Evolutionary conservation across 129 eudicot genomes (phyloP), one percentile per base, ranked within the genome.

Genomic region (Artemisia argyi): DNA sequence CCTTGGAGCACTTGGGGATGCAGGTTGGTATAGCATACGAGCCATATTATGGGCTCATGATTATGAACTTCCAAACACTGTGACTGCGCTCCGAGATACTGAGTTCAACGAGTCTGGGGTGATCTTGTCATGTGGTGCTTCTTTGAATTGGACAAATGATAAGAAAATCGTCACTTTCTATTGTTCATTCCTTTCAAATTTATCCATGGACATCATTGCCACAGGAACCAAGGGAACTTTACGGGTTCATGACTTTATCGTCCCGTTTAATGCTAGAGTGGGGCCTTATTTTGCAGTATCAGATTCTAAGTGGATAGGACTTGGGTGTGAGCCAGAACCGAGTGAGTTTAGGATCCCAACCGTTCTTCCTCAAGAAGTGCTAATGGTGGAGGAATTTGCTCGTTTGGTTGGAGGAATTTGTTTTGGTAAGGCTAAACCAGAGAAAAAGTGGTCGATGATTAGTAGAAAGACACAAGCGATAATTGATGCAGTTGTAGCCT

Each of bases 11-110:
- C 84, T 80, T 17, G 80, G 84, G 0, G 80, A 80, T 59, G 58
- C 58, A 5, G 84, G 84, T 30, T 88, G 94, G 95, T 88, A 85
- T 66, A 77, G 90, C 84, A 82, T 85, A 5, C 72, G 86, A 1
- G 82, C 87, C 58, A 82, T 78, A 22, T 46, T 88, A 19, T 88
- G 87, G 85, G 85, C 95, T 2, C 35, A 76, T 3, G 81, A 80
- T 54, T 88, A 66, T 19, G 65, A 83, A 12, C 84, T 88, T 3
- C 95, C 95, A 5, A 82, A 82, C 68, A 62, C 79, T 3, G 95
- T 80, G 7, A 77, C 76, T 0, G 95, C 95, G 1, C 20, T 75
- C 10, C 72, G 62, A 0, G 73, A 63, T 5, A 78, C 85, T 0
- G 84, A 63, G 17, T 74, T 22, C 53, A 88, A 88, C 74, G 66